Evolutionary conservation across 768 basidiomycete species (phyloP).

Genomic region (Gymnopilus dilepis): DNA sequence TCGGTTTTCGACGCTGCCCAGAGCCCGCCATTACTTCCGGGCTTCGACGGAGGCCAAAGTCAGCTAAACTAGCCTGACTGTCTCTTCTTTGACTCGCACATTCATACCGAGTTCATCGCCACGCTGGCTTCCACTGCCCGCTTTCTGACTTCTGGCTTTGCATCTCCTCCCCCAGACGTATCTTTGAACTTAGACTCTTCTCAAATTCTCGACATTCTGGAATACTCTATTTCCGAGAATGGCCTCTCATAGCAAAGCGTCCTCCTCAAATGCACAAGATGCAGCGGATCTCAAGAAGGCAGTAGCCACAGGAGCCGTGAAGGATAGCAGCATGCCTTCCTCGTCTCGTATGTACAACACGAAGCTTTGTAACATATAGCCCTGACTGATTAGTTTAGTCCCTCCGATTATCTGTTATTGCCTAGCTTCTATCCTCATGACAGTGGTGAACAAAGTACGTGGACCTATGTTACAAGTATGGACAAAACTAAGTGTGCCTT

Average conservation of each 20-base stretch:
- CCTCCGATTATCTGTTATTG: constrained; percentile 90
- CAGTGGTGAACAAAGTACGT: constrained; percentile 91
- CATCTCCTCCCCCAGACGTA: too few relatives aligned
- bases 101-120: background rate
- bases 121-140: too few relatives aligned
- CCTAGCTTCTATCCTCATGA: constrained; percentile 94
- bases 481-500: background rate
- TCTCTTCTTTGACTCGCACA: background rate
- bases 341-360: constrained; percentile 25
- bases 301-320: constrained; percentile 39
- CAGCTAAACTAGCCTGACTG: background rate
- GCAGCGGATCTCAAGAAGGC: constrained; percentile 41
- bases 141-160: too few relatives aligned
- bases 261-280: constrained; percentile 30
- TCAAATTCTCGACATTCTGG: background rate
- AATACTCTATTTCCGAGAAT: background rate
- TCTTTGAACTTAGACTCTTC: too few relatives aligned
- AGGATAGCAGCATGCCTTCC: constrained; percentile 29
- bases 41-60: background rate
- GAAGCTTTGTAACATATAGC: background rate
- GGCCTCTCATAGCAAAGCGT: constrained; percentile 12
- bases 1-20: constrained; percentile 1
- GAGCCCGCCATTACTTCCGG: background rate
- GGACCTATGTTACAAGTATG: background rate
- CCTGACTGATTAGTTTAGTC: constrained; percentile 45